phyloP scores from a whole-genome alignment of 2,329 filamentous ascomycete genomes.

The Cladobotryum protrusum region DNA sequence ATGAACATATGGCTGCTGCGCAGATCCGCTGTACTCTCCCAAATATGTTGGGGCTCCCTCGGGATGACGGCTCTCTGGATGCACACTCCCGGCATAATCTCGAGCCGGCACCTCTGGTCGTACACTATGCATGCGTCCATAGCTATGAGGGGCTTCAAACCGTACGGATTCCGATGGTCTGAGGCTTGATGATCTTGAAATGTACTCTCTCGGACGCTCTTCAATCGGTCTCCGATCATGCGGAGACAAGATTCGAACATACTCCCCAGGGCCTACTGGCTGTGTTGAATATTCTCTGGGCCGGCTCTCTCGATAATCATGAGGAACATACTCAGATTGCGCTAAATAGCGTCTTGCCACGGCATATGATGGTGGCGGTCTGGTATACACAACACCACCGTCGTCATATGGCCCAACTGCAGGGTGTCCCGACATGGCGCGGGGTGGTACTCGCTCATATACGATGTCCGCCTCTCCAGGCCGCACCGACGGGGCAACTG shows the following conservation, averaged over 20 bases:
- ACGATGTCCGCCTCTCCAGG: constrained; percentile 48
- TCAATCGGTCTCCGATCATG: constrained; percentile 37
- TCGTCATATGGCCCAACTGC: constrained; percentile 43
- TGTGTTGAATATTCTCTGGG: constrained; percentile 53
- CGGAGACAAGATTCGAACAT: constrained; percentile 41
- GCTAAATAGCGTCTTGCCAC: constrained; percentile 54
- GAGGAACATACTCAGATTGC: constrained; percentile 52
- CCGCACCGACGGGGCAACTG: constrained; percentile 42
- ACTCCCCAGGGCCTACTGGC: constrained; percentile 40
- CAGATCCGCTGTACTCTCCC: constrained; percentile 24
- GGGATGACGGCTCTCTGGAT: constrained; percentile 21
- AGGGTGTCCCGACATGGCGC: constrained; percentile 46
- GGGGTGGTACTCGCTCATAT: constrained; percentile 58
- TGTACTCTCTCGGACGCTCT: constrained; percentile 46
- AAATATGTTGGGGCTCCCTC: constrained; percentile 27
- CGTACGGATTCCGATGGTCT: constrained; percentile 44
- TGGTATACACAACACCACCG: constrained; percentile 43
- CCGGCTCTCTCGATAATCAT: constrained; percentile 47
- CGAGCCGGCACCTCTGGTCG: constrained; percentile 29
- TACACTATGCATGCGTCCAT: constrained; percentile 39
- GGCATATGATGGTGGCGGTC: constrained; percentile 44
- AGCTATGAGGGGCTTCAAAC: constrained; percentile 37
- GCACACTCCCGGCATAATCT: constrained; percentile 23
- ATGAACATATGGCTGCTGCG: constrained; percentile 20
- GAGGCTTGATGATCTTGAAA: constrained; percentile 51